Evolutionary conservation across 2,329 filamentous ascomycete genomes (phyloP).

Genomic region (Nemania sp.): DNA sequence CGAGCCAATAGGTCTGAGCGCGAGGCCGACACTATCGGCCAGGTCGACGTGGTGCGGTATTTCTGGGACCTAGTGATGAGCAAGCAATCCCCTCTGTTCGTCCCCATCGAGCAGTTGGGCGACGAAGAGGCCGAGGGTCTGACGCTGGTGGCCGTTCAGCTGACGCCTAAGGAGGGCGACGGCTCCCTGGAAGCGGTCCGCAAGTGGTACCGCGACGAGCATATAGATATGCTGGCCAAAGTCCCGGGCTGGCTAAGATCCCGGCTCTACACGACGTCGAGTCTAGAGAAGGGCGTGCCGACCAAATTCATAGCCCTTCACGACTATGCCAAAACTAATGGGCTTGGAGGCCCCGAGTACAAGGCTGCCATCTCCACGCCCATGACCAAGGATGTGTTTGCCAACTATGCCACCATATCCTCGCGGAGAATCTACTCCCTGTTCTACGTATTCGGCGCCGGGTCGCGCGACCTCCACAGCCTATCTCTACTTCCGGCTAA

Average conservation of each 20-base stretch:
- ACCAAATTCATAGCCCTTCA: slow-evolving; percentile 69
- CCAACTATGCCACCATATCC: slow-evolving; percentile 60
- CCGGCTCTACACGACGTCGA: slow-evolving; percentile 68
- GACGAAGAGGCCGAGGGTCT: slow-evolving; percentile 62
- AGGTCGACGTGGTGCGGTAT: slow-evolving; percentile 67
- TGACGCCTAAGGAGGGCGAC: slow-evolving; percentile 56
- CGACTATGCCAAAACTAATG: slow-evolving; percentile 71
- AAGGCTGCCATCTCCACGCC: slow-evolving; percentile 64
- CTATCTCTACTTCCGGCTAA: slow-evolving; percentile 54
- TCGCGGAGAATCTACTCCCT: slow-evolving; percentile 67
- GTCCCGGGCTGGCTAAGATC: slow-evolving; percentile 80
- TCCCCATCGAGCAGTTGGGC: slow-evolving; percentile 61
- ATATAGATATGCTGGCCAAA: slow-evolving; percentile 70
- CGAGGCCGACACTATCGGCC: slow-evolving; percentile 57
- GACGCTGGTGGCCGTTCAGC: slow-evolving; percentile 64
- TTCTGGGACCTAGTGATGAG: slow-evolving; percentile 70
- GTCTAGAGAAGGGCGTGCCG: slow-evolving; percentile 54
- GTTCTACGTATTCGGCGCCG: slow-evolving; percentile 80
- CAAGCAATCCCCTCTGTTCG: slow-evolving; percentile 59
- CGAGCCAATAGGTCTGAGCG: slow-evolving; percentile 59
- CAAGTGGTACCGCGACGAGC: slow-evolving; percentile 76
- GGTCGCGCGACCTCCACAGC: slow-evolving; percentile 66
- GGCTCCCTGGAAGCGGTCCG: slow-evolving; percentile 57
- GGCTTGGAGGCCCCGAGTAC: slow-evolving; percentile 66
- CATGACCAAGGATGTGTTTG: slow-evolving; percentile 62